phyloP scores from a whole-genome alignment of 805 yeast genomes.

The Wickerhamiella spandovensis region DNA sequence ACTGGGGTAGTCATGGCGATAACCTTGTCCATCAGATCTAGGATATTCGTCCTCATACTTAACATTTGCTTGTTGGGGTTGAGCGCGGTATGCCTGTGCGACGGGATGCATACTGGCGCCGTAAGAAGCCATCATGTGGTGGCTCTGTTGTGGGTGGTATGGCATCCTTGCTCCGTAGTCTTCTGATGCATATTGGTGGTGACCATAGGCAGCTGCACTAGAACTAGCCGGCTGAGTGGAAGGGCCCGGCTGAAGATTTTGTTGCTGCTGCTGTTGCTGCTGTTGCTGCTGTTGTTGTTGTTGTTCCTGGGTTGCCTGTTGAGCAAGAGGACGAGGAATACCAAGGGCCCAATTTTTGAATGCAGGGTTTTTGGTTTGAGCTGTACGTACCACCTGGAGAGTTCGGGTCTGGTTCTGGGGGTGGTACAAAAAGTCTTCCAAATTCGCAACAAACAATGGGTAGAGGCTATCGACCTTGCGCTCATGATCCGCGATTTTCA shows the following conservation, averaged over 20 bases:
- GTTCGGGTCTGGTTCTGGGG: constrained; percentile 24
- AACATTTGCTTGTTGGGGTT: background rate
- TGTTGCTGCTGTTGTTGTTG: background rate
- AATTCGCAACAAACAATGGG: constrained; percentile 16
- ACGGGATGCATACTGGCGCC: background rate
- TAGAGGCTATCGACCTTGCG: constrained; percentile 13
- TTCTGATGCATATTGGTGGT: background rate
- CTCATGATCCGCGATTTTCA: constrained; percentile 13
- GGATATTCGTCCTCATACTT: background rate
- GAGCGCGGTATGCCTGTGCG: background rate
- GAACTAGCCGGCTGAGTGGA: background rate
- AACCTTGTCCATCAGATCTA: background rate
- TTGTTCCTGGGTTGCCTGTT: background rate
- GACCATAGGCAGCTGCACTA: background rate
- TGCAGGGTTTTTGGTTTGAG: constrained; percentile 17
- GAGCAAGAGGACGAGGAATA: constrained; percentile 6
- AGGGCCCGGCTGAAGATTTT: background rate
- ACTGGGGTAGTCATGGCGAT: background rate
- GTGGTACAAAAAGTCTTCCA: constrained; percentile 22
- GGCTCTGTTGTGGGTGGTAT: background rate
- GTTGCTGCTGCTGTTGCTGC: background rate
- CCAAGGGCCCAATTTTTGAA: constrained; percentile 13
- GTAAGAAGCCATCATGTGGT: background rate
- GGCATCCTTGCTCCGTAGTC: background rate
- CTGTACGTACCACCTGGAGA: constrained; percentile 23